Percentiles rank a stretch among this genome's conserved stretches.
phyloP scores from a whole-genome alignment of 257 asterid species.

The Schizonepeta tenuifolia region DNA sequence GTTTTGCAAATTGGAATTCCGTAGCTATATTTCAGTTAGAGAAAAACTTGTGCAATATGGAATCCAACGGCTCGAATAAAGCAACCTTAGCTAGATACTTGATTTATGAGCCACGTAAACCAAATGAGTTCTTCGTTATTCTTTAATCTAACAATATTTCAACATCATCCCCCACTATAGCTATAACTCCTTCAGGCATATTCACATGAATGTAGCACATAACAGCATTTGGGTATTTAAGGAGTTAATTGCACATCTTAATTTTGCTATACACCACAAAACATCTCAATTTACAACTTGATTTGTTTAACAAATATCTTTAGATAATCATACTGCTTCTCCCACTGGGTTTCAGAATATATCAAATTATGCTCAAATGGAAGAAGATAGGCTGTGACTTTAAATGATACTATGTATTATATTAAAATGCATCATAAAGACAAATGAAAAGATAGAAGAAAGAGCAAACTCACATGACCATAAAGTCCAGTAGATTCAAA shows the following conservation, averaged over 20 bases:
- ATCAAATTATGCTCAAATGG: not conserved
- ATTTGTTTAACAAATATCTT: constrained; percentile 4
- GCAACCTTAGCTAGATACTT: not conserved
- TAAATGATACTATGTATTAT: constrained; percentile 1
- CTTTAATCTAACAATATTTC: too few relatives aligned
- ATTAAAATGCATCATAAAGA: not conserved
- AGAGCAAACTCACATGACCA: constrained; percentile 70
- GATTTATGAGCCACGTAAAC: too few relatives aligned
- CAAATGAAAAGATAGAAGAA: not conserved
- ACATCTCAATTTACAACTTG: not conserved
- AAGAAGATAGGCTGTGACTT: not conserved
- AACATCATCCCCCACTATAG: too few relatives aligned
- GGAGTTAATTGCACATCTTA: not conserved
- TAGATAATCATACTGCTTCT: not conserved
- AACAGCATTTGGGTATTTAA: too few relatives aligned
- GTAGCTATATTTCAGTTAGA: not conserved
- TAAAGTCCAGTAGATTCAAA: constrained; percentile 90
- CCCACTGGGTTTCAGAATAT: not conserved
- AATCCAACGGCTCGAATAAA: not conserved
- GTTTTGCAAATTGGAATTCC: not conserved
- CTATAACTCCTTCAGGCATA: not conserved
- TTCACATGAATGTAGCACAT: not conserved
- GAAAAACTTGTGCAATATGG: not conserved
- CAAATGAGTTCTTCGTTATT: too few relatives aligned
- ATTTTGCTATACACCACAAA: not conserved